These are phyloP conservation scores for Backusella macrospora DNA, from an alignment of 192 early-diverging fungal genomes.

Conservation along the genomic window DNA sequence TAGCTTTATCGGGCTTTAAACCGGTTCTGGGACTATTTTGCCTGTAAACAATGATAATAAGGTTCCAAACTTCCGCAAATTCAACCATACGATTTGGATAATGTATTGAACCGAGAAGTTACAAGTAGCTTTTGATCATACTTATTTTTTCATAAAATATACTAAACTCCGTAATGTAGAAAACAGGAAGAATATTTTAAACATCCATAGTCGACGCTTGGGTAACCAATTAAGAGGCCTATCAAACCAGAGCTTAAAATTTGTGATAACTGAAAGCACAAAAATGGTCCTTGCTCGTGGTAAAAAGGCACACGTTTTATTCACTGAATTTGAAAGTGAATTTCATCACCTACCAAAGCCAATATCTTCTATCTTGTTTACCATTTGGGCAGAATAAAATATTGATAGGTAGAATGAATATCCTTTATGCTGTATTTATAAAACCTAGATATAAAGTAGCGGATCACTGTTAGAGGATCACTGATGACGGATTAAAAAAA, in stretches of 20 bases:
- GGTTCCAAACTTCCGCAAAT: neutral
- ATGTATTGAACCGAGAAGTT: neutral
- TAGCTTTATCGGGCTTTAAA: neutral
- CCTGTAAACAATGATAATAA: neutral
- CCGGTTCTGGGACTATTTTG: neutral
- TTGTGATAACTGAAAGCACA: neutral
- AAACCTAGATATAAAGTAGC: neutral
- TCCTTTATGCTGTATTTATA: neutral
- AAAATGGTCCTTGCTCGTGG: neutral
- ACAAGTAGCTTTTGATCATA: neutral
- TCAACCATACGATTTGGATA: neutral
- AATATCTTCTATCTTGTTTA: neutral
- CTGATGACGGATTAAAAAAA: conserved; percentile 1
- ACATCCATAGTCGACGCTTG: neutral
- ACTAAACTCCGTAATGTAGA: neutral
- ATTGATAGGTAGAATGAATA: conserved; percentile 12
- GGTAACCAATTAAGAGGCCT: neutral
- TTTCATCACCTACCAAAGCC: neutral
- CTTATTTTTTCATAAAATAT: neutral
- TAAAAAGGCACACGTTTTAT: neutral
- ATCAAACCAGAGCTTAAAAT: neutral
- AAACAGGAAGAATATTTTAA: conserved; percentile 2
- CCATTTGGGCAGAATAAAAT: neutral
- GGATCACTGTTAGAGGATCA: neutral
- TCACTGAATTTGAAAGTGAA: neutral